These are phyloP conservation scores for Candida mattraensis DNA, from an alignment of 805 yeast genomes.

Conservation along the genomic window DNA sequence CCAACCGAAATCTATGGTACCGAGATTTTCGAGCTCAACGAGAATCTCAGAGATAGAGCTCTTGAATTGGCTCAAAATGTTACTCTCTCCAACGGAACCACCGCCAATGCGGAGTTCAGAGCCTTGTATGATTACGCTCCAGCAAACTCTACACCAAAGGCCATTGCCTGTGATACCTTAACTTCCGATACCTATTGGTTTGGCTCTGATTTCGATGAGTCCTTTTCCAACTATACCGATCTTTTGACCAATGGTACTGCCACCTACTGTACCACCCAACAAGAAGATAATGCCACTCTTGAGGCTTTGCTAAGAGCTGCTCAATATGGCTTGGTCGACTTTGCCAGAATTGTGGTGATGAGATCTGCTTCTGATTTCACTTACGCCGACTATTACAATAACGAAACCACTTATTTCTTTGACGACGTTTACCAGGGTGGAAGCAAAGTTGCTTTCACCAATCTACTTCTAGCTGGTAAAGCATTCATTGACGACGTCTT, in stretches of 20 bases:
- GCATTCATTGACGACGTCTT: slow-evolving; percentile 57
- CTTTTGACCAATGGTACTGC: slow-evolving; percentile 60
- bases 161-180: slow-evolving; percentile 55
- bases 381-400: slow-evolving; percentile 32
- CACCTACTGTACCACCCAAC: slow-evolving; percentile 59
- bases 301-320: slow-evolving; percentile 58
- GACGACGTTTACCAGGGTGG: slow-evolving; percentile 53
- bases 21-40: slow-evolving; percentile 64
- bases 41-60: slow-evolving; percentile 57
- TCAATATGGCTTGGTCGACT: slow-evolving; percentile 55
- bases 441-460: slow-evolving; percentile 44
- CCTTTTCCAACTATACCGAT: slow-evolving; percentile 47
- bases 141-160: slow-evolving; percentile 48
- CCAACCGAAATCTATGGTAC: slow-evolving; percentile 61
- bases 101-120: slow-evolving; percentile 45
- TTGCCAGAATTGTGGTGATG: slow-evolving; percentile 55
- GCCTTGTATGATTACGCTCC: slow-evolving; percentile 48
- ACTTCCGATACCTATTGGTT: slow-evolving; percentile 63
- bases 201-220: slow-evolving; percentile 51
- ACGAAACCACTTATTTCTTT: slow-evolving; percentile 52
- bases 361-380: slow-evolving; percentile 66
- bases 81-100: slow-evolving; percentile 45
- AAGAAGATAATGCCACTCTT: slow-evolving; percentile 66
- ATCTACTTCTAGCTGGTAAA: slow-evolving; percentile 52
- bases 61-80: slow-evolving; percentile 49